Percentiles rank a stretch among this genome's conserved stretches.
Conservation (phyloP, 106 monocot genomes). For the Acorus calamus region DNA sequence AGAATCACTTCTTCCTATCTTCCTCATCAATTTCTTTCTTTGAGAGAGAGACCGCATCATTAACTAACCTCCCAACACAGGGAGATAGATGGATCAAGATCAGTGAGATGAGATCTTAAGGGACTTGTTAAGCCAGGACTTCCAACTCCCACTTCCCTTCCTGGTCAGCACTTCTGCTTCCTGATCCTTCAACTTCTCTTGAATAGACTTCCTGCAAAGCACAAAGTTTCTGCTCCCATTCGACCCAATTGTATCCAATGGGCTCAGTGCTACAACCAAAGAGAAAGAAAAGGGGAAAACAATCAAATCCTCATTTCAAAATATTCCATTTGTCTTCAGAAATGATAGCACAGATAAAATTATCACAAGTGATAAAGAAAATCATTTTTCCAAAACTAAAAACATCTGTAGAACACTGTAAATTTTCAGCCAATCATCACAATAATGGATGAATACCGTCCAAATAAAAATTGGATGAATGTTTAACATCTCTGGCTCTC, state of each 20-base stretch:
- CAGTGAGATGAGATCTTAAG: neutral
- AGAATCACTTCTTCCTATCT: no score
- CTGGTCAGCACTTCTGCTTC: neutral
- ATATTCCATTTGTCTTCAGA: neutral
- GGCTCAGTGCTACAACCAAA: slow-evolving; percentile 11
- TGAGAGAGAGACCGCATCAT: no score
- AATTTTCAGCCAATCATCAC: no score
- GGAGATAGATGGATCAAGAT: no score
- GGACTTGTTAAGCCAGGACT: slow-evolving; percentile 14
- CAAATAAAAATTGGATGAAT: no score
- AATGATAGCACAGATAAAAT: neutral
- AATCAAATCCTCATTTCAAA: neutral
- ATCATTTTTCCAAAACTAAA: no score
- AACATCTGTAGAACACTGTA: no score
- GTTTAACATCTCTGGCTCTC: no score
- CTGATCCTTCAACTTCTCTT: neutral
- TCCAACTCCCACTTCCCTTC: slow-evolving; percentile 17
- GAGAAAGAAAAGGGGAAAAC: slow-evolving; percentile 1
- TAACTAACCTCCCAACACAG: no score
- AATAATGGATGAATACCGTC: no score
- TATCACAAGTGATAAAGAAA: no score
- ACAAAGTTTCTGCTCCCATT: slow-evolving; percentile 17
- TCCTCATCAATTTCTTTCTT: no score
- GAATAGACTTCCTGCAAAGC: slow-evolving; percentile 14
- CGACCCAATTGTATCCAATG: slow-evolving; percentile 16